Base-by-base conservation (phyloP, 148 eudicot species). In the Arctostaphylos glauca region DNA sequence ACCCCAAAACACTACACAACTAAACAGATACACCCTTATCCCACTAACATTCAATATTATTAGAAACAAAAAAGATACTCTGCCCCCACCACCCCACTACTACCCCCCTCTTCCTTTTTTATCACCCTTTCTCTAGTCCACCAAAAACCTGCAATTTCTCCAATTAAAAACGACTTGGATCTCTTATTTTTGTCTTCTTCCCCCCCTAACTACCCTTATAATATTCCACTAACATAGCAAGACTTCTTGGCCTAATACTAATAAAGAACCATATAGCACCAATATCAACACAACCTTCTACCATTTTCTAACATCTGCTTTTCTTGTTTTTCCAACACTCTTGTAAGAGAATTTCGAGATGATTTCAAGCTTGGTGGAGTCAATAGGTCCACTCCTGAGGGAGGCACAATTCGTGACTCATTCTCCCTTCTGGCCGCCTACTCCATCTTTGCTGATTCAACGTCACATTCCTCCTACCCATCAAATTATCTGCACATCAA, bases 351-450 rank as follows among this genome's bases (percentile, higher is more conserved):
- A 15, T 21, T 80, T 58, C 21, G 43, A 9, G 8, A 25, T 12
- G 25, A 9, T 8, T 1, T 0, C 5, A 49, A 8, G 3, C 9
- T n/a, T 12, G 73, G 5, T 8, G 18, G 16, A 4, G 14, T 83
- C 66, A 90, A 64, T 88, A 90, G 16, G 89, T 87, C 92, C 92
- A 90, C 18, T 90, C 92, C 64, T 86, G 86, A n/a, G 92, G 92
- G 2, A 85, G 89, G 44, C 76, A 48, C 54, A 78, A 23, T 7
- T 84, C 89, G 3, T 81, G 88, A 23, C 80, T 12, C 67, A 78
- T 58, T 41, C 41, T 38, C 47, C 46, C 83, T 21, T 78, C 81
- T 43, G 82, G 59, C 76, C 52, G 18, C 14, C 41, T 2, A 15
- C 79, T 83, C 68, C 85, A 79, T 50, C 74, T 87, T 44, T 89